Evolutionary conservation across 2,329 filamentous ascomycete species (phyloP).

Genomic region (Talaromyces albobiverticillius): DNA sequence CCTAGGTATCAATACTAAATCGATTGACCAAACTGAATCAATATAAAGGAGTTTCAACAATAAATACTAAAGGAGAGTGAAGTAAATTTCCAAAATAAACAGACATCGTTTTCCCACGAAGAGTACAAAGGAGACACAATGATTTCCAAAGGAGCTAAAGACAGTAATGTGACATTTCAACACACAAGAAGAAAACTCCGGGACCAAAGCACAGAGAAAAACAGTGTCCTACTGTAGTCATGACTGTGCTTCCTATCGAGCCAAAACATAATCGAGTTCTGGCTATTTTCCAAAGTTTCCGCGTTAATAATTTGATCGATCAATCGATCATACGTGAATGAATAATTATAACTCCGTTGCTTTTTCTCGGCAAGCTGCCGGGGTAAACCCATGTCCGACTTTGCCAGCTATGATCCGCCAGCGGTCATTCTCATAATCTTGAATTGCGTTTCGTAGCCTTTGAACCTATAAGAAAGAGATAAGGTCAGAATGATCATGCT

Average conservation of each 20-base stretch:
- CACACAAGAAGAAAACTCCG: conserved; percentile 3
- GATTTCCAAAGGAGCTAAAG: not conserved
- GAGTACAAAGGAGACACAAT: not conserved
- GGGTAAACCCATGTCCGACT: conserved; percentile 85
- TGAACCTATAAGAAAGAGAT: conserved; percentile 28
- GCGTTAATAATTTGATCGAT: conserved; percentile 19
- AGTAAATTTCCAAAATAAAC: not conserved
- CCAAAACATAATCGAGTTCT: not conserved
- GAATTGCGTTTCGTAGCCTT: conserved; percentile 37
- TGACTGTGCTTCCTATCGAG: not conserved
- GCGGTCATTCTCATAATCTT: conserved; percentile 61
- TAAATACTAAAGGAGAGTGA: not conserved
- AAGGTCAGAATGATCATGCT: not conserved
- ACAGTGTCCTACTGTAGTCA: not conserved
- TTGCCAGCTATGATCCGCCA: conserved; percentile 92
- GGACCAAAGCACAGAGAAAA: conserved; percentile 4
- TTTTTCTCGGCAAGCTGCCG: conserved; percentile 80
- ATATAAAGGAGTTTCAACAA: not conserved
- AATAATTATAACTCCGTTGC: conserved; percentile 57
- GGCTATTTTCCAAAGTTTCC: not conserved
- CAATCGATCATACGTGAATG: not conserved
- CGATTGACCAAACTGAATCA: not conserved
- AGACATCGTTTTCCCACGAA: not conserved
- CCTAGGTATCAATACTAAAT: no score
- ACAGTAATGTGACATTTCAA: conserved; percentile 3